Base-by-base conservation (phyloP, 1,284 basidiomycete species). In the Pseudozyma pruni region DNA sequence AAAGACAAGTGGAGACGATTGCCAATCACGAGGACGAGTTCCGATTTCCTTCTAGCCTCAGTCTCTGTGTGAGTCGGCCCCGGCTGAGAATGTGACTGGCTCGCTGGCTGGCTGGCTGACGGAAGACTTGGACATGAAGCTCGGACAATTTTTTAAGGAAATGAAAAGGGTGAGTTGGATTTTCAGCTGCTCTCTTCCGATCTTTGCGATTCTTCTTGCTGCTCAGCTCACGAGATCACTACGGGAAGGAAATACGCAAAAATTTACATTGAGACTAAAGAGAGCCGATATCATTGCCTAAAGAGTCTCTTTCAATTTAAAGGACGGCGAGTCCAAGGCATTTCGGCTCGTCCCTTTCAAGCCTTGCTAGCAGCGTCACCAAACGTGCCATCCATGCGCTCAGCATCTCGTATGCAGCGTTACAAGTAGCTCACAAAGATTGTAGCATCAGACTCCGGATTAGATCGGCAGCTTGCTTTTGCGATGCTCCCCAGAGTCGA, bases 1-100 rank as follows among this genome's bases (percentile, higher is more conserved):
- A 29, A 34, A 34, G 38, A 35, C 16, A 61, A 61, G 59, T 63
- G 60, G 49, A 57, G 61, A 63, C 31, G 49, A 45, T 14, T 20
- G 23, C 39, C 8, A 25, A 22, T 4, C n/a, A 42, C 17, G 13
- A 32, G 17, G 2, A 27, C 35, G 32, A 47, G 27, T 51, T 27
- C 53, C 49, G 60, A 63, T 43, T 63, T 62, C 49, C 53, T 63
- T 51, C 48, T 29, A 20, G 31, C 22, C 17, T 29, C 27, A 29
- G 7, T 29, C 10, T 13, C 33, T 27, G 13, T 34, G 32, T 27
- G 17, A 16, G 32, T 22, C 31, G 43, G 43, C 43, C 32, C 43
- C 46, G 25, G 8, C 9, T 35, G 32, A 29, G 27, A 29, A 7
- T 29, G 27, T 11, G 34, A 35, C n/a, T 35, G 34, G 34, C 34